Conservation (phyloP, 78 protist genomes). For the Dictyostelium purpureum region DNA sequence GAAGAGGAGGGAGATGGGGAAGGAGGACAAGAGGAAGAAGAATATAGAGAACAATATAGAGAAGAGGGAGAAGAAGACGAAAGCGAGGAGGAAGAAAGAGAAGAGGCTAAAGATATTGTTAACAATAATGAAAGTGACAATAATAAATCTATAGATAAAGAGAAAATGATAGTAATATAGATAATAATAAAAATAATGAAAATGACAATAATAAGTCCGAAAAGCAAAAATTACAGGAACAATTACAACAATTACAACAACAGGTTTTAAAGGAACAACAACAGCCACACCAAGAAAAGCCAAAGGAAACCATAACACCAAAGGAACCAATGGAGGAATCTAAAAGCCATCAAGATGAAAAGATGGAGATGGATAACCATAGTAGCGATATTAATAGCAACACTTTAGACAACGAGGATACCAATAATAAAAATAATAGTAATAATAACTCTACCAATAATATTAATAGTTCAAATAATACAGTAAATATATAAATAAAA, state of each 20-base stretch:
- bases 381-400: too few relatives aligned
- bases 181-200: neutral
- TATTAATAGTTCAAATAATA: too few relatives aligned
- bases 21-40: neutral
- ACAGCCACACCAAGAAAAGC: neutral
- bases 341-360: neutral
- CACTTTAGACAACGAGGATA: too few relatives aligned
- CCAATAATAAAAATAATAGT: too few relatives aligned
- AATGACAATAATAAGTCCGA: neutral
- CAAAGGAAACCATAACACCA: too few relatives aligned
- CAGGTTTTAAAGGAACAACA: neutral
- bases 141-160: neutral
- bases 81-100: neutral
- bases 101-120: neutral
- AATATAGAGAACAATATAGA: neutral
- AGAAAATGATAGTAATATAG: neutral
- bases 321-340: too few relatives aligned
- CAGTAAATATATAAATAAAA: too few relatives aligned
- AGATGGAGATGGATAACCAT: neutral
- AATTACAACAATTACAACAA: neutral
- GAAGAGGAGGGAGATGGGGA: neutral
- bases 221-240: neutral
- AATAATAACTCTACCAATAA: too few relatives aligned
- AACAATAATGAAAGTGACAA: neutral
- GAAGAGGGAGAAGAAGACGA: neutral